Base-by-base conservation (phyloP, 148 eudicot species). In the Beta vulgaris region DNA sequence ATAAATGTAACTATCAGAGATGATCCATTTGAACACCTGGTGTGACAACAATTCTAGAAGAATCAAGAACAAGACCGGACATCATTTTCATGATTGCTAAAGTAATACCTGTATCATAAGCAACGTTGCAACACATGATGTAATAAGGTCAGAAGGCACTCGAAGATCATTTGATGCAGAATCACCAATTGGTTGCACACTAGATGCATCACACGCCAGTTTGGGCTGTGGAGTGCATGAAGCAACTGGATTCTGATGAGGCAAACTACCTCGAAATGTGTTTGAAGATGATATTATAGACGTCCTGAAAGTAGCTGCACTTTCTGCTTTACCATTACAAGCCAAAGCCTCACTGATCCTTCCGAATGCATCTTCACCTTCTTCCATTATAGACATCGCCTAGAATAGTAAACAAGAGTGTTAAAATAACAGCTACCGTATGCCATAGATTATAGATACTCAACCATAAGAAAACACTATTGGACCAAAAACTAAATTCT, bases 101-200 rank as follows among this genome's bases (percentile, higher is more conserved):
- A 54, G 13, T 23, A 43, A 83, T 88, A 93, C 98, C 98, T 91
- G 97, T 74, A 93, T 91, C 91, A 90, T 91, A 76, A 90, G 87
- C 76, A 91, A 62, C 54, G 97, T 88, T 76, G 97, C 90, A 29
- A 93, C 91, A 69, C 98, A 93, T 42, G 89, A 82, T 49, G 90
- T 75, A 74, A 93, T 87, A 58, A 91, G 93, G 72, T 91, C 95
- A 62, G 91, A 86, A 54, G 97, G 97, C 16, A 86, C 70, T 82
- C 77, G 84, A 40, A 82, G 62, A 44, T 88, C 90, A 71, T 78
- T 80, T 62, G 57, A 61, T 48, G 77, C 86, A 36, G 81, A 79
- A 40, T 36, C 71, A 58, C 68, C 75, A 69, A 48, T 75, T 39
- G 78, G 28, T 28, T 78, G 79, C 31, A 71, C 58, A 62, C 54